phyloP scores from a whole-genome alignment of 495 filamentous ascomycete genomes.

The Cladorrhinum samala region DNA sequence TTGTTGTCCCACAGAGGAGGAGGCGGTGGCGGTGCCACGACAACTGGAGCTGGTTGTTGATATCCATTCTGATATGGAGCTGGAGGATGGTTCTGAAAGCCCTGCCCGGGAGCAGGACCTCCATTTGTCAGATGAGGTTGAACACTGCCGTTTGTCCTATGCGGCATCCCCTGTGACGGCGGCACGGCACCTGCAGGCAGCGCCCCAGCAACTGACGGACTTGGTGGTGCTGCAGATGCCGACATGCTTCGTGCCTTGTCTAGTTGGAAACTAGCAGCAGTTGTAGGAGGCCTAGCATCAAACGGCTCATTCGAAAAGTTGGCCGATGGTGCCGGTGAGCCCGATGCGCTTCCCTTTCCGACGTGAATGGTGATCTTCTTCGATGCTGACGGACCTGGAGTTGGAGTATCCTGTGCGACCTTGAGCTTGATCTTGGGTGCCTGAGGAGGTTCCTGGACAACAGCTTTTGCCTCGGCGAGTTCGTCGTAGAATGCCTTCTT shows the following conservation, averaged over 20 bases:
- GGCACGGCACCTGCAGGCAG: constrained; percentile 39
- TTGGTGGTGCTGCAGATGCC: constrained; percentile 41
- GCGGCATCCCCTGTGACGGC: constrained; percentile 29
- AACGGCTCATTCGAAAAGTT: constrained; percentile 33
- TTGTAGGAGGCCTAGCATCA: constrained; percentile 17
- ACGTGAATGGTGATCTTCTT: constrained; percentile 54
- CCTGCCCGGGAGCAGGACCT: neutral
- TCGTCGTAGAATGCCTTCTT: constrained; percentile 60
- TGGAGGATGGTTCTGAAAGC: constrained; percentile 25
- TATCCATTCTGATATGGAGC: constrained; percentile 24
- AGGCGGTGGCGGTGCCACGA: constrained; percentile 8
- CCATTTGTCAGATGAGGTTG: constrained; percentile 20
- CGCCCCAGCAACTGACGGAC: constrained; percentile 34
- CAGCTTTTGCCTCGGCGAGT: constrained; percentile 61
- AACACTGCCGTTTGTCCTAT: constrained; percentile 31
- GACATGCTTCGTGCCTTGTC: constrained; percentile 42
- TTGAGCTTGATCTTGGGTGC: constrained; percentile 70
- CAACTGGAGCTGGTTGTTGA: neutral
- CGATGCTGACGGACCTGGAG: constrained; percentile 23
- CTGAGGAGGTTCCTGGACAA: constrained; percentile 57
- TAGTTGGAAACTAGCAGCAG: constrained; percentile 26
- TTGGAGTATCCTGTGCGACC: constrained; percentile 39
- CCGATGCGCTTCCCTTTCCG: constrained; percentile 43
- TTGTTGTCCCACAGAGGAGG: constrained; percentile 22
- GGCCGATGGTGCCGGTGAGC: constrained; percentile 49